Base-by-base conservation (phyloP, 805 yeast genomes). In the Yarrowia yakushimensis region DNA sequence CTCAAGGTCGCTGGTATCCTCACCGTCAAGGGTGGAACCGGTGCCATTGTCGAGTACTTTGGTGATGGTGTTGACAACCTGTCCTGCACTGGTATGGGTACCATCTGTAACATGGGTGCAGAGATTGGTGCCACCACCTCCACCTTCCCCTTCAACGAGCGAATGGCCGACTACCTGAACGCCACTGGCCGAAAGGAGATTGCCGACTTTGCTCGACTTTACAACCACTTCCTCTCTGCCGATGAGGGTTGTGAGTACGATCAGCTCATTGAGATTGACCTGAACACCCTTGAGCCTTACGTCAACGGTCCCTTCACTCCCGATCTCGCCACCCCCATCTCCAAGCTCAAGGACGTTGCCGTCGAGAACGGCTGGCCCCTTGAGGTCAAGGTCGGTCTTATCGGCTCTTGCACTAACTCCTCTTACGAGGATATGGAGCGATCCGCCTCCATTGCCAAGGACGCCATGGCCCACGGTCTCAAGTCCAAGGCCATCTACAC, bases 61-160 rank as follows among this genome's bases (percentile, higher is more conserved):
- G 98, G 98, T 76, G 91, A 86, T 62, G 98, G 98, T 82, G 92
- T 92, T 63, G 84, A 87, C 72, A 82, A 93, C 64, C 86, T 92
- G 77, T 88, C 96, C 57, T 90, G 97, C 78, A 93, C 98, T 60
- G 98, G 98, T 83, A 92, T 92, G 98, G 98, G 96, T 75, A 92
- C 98, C 71, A 92, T 92, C 79, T 92, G 98, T 84, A 92, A 92
- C 79, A 92, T 92, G 98, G 98, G 98, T 82, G 98, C 98, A 69
- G 98, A 92, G 80, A 91, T 92, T 70, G 98, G 98, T 80, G 97
- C 97, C 65, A 92, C 98, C 66, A 92, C 98, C 63, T 92, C 97
- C 52, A 90, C 89, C 65, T 92, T 92, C 96, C 98, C 98, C 76
- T 91, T 82, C 89, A 91, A 90, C 82, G 83, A 85, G 73, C 87